Evolutionary conservation across 305 asterid species (phyloP).

Genomic region (Caryopteris hybrid): DNA sequence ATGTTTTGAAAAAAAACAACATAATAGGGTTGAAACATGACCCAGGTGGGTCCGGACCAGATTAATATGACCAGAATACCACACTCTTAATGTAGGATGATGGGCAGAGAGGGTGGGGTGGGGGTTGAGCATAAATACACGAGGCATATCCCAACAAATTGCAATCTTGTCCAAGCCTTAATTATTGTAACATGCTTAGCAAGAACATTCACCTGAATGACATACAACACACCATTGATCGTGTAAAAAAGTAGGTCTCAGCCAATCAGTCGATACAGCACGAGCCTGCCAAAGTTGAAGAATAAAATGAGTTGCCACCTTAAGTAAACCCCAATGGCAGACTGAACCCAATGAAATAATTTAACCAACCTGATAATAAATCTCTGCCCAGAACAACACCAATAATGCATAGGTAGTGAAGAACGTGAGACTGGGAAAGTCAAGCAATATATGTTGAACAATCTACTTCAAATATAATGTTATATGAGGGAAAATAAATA

Average conservation of each 20-base stretch:
- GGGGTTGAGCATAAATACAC: no score
- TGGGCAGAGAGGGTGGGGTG: no score
- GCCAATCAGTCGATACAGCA: conserved; percentile 92
- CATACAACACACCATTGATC: conserved; percentile 75
- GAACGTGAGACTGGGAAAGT: conserved; percentile 91
- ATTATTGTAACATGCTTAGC: no score
- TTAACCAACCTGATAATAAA: conserved; percentile 75
- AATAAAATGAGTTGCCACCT: background rate
- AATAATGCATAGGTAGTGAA: conserved; percentile 95
- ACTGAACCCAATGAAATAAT: conserved; percentile 9
- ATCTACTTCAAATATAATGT: conserved; percentile 40
- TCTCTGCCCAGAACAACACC: conserved; percentile 97
- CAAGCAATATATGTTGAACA: conserved; percentile 86
- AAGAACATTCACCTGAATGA: conserved; percentile 65
- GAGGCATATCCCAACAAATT: no score
- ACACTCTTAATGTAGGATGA: no score
- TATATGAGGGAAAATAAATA: background rate
- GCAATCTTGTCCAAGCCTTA: no score
- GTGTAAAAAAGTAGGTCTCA: conserved; percentile 88
- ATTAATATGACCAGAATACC: no score
- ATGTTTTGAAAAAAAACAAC: no score
- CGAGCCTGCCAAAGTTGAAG: conserved; percentile 61
- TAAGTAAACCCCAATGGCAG: conserved; percentile 3
- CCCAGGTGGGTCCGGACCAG: no score
- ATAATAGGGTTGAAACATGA: no score